Base-by-base conservation (phyloP, 129 eudicot species). In the Pulicaria dysenterica region DNA sequence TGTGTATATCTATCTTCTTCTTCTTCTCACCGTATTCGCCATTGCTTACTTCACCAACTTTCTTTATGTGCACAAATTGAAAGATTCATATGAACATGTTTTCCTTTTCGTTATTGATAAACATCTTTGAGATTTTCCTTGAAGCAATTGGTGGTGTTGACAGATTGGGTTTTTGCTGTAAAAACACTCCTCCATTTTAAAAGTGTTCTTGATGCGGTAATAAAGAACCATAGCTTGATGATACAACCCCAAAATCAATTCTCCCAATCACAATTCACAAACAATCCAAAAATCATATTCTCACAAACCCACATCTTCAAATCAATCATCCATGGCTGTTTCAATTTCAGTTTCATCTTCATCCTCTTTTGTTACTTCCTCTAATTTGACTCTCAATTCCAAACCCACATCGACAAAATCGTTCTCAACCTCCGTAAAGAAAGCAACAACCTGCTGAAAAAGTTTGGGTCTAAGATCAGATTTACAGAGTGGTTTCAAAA, bases 211-310 rank as follows among this genome's bases (percentile, higher is more conserved):
- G 96, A 39, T 86, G 94, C 55, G 81, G 91, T 66, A 79, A 90
- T 82, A 90, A 85, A 63, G 95, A 93, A 14, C 98, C 98, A 90
- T 87, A 83, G 75, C 83, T 80, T n/a, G 83, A 74, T 58, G 92
- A 70, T 77, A n/a, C 8, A 17, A 50, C 70, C 39, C 9, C 19
- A 48, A 60, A 47, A 5, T 17, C 40, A 48, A 31, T 24, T 24
- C 31, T 24, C 31, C 31, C 9, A 51, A 14, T 5, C 17, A 3
- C 19, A 70, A 68, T 14, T 50, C 61, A 34, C 5, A 61, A 2
- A n/a, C 13, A 6, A 39, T 9, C 58, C 56, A 48, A 15, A 53
- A 59, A 24, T 24, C 31, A 24, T 1, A 24, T 24, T 5, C 40
- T 4, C 66, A 47, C 49, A 58, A 58, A 36, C n/a, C n/a, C 1